Conservation (phyloP, 257 asterid species). For the Solanum stenotomum region DNA sequence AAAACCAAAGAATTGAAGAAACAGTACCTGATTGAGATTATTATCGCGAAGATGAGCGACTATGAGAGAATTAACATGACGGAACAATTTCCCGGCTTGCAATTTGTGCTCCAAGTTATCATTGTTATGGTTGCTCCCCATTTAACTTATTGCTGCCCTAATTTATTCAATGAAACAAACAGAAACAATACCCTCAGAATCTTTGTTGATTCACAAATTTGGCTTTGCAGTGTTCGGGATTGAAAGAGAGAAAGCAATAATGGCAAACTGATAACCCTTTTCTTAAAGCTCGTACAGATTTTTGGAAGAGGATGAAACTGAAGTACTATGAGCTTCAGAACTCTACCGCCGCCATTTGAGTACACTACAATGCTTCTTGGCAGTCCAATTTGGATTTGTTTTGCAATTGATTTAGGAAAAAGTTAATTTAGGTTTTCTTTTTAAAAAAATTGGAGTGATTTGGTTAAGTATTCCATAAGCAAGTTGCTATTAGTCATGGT, state of each 20-base stretch:
- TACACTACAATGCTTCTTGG: background rate
- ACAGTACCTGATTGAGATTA: slow-evolving; percentile 58
- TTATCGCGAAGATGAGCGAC: slow-evolving; percentile 77
- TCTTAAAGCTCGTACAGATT: background rate
- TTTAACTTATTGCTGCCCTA: background rate
- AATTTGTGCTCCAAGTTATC: slow-evolving; percentile 48
- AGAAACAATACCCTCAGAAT: background rate
- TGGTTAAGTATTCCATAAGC: background rate
- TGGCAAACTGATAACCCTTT: background rate
- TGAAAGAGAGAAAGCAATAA: background rate
- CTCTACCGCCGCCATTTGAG: background rate
- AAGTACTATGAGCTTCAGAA: background rate
- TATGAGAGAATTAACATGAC: slow-evolving; percentile 59
- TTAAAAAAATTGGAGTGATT: background rate
- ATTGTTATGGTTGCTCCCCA: slow-evolving; percentile 26
- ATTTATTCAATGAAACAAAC: background rate
- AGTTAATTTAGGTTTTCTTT: background rate
- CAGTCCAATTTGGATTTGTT: background rate
- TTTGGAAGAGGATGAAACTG: background rate
- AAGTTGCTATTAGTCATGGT: background rate
- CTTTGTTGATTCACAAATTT: background rate
- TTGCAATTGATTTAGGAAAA: background rate
- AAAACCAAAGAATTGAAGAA: background rate
- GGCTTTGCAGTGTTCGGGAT: background rate
- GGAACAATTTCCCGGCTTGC: slow-evolving; percentile 63